phyloP scores from a whole-genome alignment of 2,329 filamentous ascomycete genomes.

The Cordyceps militaris region DNA sequence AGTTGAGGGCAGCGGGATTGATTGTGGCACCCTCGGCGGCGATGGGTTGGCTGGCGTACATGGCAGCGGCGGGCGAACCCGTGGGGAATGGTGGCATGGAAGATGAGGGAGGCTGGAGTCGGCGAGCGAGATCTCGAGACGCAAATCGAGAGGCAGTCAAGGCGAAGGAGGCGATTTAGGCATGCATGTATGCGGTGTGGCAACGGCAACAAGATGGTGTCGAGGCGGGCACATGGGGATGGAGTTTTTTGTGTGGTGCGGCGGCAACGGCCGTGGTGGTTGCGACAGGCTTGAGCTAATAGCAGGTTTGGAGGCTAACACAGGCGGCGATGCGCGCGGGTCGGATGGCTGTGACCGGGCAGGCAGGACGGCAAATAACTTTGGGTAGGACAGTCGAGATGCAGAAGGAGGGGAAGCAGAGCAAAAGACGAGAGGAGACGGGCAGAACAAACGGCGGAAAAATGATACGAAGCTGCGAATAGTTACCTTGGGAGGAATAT shows the following conservation, averaged over 20 bases:
- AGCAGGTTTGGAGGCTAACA: not conserved
- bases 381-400: not conserved
- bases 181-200: constrained; percentile 12
- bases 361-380: not conserved
- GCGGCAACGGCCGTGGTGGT: constrained; percentile 12
- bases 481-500: constrained; percentile 2
- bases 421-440: not conserved
- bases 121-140: not conserved
- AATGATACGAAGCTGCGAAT: constrained; percentile 2
- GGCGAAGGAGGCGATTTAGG: not conserved
- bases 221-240: constrained; percentile 15
- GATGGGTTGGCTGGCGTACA: constrained; percentile 47
- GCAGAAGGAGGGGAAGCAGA: not conserved
- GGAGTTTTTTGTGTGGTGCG: constrained; percentile 12
- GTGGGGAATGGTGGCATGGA: constrained; percentile 18
- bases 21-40: constrained; percentile 82
- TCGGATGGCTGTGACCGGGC: not conserved
- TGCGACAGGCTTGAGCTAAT: constrained; percentile 4
- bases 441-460: not conserved
- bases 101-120: not conserved
- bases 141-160: constrained; percentile 2
- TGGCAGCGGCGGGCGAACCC: constrained; percentile 21
- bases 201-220: constrained; percentile 9
- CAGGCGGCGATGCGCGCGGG: constrained; percentile 2
- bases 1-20: constrained; percentile 81